Evolutionary conservation across 2,329 filamentous ascomycete species (phyloP).

Genomic region (Clonostachys rosea): DNA sequence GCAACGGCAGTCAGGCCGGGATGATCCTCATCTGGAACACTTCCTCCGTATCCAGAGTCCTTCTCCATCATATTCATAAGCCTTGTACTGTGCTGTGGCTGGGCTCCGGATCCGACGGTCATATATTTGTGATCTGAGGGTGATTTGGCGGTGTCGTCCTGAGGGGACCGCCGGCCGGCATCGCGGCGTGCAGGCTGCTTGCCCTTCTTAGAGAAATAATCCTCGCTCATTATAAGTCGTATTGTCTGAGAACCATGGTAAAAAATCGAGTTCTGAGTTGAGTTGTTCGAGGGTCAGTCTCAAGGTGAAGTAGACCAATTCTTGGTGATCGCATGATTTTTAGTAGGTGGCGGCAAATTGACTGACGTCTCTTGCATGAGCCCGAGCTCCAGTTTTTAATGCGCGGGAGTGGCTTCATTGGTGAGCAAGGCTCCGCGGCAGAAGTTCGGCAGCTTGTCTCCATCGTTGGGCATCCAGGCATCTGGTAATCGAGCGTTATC

Average conservation of each 20-base stretch:
- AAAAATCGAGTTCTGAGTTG: no score
- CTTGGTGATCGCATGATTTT: no score
- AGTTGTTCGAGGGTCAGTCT: no score
- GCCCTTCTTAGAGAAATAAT: slow-evolving; percentile 51
- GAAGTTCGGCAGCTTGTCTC: slow-evolving; percentile 12
- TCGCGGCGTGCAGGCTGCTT: slow-evolving; percentile 30
- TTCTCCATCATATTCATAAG: slow-evolving; percentile 77
- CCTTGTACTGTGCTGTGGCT: slow-evolving; percentile 75
- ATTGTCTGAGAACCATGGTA: no score
- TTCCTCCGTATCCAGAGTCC: slow-evolving; percentile 91
- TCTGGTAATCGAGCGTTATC: slow-evolving; percentile 9
- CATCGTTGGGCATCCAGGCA: neutral
- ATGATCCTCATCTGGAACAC: slow-evolving; percentile 60
- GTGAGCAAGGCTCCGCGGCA: slow-evolving; percentile 4
- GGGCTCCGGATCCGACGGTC: slow-evolving; percentile 80
- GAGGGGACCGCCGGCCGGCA: no score
- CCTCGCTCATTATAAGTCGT: slow-evolving; percentile 50
- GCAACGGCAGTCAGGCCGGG: slow-evolving; percentile 38
- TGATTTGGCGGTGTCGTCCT: no score
- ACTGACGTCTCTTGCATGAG: no score
- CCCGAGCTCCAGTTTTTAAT: slow-evolving; percentile 10
- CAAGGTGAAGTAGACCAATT: no score
- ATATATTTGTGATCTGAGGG: slow-evolving; percentile 52
- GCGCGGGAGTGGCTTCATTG: slow-evolving; percentile 9
- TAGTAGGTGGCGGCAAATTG: no score